Conservation (phyloP, 1,139 yeast genomes). For the Taiozyma onychis region DNA sequence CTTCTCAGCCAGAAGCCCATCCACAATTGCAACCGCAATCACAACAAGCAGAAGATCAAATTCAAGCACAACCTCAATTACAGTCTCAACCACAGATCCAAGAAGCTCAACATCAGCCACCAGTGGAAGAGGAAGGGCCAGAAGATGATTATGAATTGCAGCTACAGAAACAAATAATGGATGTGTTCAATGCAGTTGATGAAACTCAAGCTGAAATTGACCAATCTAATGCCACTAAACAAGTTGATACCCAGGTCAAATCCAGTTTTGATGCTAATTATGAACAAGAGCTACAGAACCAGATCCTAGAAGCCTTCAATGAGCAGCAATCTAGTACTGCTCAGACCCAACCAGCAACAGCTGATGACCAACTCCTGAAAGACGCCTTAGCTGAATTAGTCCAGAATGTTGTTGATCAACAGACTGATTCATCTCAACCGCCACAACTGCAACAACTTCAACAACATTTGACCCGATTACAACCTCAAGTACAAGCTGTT, state of each 20-base stretch:
- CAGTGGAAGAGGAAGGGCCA: not conserved
- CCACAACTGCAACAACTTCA: not conserved
- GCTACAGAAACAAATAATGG: slow-evolving; percentile 20
- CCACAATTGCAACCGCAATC: not conserved
- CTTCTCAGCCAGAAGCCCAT: not conserved
- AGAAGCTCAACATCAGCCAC: not conserved
- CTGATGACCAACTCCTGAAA: slow-evolving; percentile 13
- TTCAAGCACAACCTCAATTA: not conserved
- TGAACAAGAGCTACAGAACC: slow-evolving; percentile 21
- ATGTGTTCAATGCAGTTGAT: slow-evolving; percentile 14
- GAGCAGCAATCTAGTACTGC: slow-evolving; percentile 1
- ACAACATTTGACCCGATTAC: slow-evolving; percentile 2
- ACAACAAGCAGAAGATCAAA: not conserved
- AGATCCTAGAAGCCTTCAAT: slow-evolving; percentile 16
- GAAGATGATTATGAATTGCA: slow-evolving; percentile 16
- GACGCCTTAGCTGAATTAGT: slow-evolving; percentile 35
- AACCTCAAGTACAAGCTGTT: not conserved
- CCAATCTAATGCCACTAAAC: not conserved
- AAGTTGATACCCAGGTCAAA: not conserved
- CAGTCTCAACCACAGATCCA: not conserved
- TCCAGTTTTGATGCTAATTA: slow-evolving; percentile 7
- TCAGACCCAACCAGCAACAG: not conserved
- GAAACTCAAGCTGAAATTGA: slow-evolving; percentile 5
- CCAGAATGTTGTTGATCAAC: slow-evolving; percentile 32
- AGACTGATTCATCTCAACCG: slow-evolving; percentile 8